Base-by-base conservation (phyloP, 129 eudicot species). In the Sambucus nigra region DNA sequence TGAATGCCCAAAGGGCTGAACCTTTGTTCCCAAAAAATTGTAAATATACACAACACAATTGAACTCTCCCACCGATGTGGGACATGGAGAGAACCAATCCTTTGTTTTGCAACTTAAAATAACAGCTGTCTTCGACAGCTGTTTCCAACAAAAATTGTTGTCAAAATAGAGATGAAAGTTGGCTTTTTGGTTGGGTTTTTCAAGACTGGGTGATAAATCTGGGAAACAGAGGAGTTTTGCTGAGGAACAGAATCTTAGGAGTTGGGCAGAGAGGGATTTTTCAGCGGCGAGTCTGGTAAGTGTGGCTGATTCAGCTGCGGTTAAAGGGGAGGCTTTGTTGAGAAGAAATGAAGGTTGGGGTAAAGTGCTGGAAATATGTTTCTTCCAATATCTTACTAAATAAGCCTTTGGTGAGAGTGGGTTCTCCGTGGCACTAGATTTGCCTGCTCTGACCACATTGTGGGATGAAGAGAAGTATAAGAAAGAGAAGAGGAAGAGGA, bases 211-310 rank as follows among this genome's bases (percentile, higher is more conserved):
- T 0, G 80, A 53, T 26, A 87, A 59, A 38, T 88, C 97, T 25
- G 92, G 78, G 63, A 84, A 78, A 22, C 97, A 88, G 23, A 88
- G 76, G 14, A 88, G 78, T 20, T 84, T 54, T 6, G 65, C 72
- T 0, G 49, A 29, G 25, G 63, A 27, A 49, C 72, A 67, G 49
- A 67, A 67, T 1, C 65, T 46, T 7, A 8, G 8, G 40, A 57
- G 41, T 1, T 35, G 47, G 0, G 58, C 11, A 19, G 65, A 55
- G 22, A 67, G 45, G 22, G 51, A 4, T 38, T 24, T 47, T 22
- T 46, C 25, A 31, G 35, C 46, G 39, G 69, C 82, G 42, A 76
- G 75, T 40, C 46, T 61, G 13, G 60, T 13, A 19, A 71, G 71
- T n/a, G 62, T 50, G 18, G 64, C 71, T 15, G 47, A 29, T 20